Evolutionary conservation across 1,284 basidiomycete species (phyloP), one percentile per base, ranked within the genome.

Genomic region (Mycena citricolor): DNA sequence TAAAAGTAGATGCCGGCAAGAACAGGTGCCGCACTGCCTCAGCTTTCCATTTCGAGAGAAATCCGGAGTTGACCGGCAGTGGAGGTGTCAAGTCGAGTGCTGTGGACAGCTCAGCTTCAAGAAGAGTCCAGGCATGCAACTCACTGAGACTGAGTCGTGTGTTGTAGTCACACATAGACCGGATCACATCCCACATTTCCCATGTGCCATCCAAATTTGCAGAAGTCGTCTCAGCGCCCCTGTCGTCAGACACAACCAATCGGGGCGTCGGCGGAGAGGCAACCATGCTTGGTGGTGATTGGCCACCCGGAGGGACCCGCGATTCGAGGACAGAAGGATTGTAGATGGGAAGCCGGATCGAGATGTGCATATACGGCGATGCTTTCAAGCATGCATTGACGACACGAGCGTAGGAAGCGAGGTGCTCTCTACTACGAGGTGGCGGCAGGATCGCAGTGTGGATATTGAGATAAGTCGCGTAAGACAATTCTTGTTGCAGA

Each of bases 121-220:
- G 25, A 12, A 37, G 32, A 17, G 34, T 70, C 61, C n/a, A 17
- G 39, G 35, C 43, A 39, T 34, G 35, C 34, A 36, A 73, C 78
- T 64, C 57, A 94, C 92, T 86, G 37, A 95, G 64, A 2, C 85
- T 85, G 36, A 99, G 64, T 14, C 94, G 78, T 5, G 83, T 76
- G 62, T 86, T 86, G 64, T 94, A 95, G 39, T 83, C 84, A 65
- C 95, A 98, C 14, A 97, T 74, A 3, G 84, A 83, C 46, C 94
- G 77, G 47, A 99, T 90, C 34, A 85, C 78, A 64, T 98, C 94
- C 97, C 97, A 99, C 76, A 94, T 93, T 63, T 99, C 94, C 94
- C 95, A 99, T 1, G 89, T 91, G 5, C 81, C 83, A 59, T 87
- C 86, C 17, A 90, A 74, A 25, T 61, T 61, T 4, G 61, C 52